A percentile compares a stretch with the other conserved stretches of the same genome.
Conservation (phyloP, 371 early-diverging fungal species). For the Mortierella sp. region DNA sequence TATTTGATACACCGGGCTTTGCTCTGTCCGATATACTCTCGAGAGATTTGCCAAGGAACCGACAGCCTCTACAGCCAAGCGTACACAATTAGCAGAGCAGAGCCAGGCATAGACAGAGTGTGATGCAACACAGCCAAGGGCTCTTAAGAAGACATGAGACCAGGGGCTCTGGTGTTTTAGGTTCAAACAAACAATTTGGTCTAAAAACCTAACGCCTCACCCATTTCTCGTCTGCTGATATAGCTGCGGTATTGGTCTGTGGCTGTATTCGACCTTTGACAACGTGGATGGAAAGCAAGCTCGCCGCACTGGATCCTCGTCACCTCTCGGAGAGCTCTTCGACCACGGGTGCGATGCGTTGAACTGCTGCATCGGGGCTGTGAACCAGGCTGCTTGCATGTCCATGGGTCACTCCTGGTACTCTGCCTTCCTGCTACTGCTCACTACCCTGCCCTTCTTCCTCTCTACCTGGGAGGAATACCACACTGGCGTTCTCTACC, state of each 20-base stretch:
- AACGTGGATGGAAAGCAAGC: slow-evolving; percentile 99
- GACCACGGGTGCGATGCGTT: slow-evolving; percentile 94
- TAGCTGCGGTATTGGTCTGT: slow-evolving; percentile 88
- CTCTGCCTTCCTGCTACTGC: slow-evolving; percentile 68
- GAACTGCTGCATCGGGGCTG: slow-evolving; percentile 85
- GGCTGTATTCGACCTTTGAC: slow-evolving; percentile 97
- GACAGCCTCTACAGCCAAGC: too few relatives aligned
- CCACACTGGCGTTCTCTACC: slow-evolving; percentile 92
- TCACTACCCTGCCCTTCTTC: slow-evolving; percentile 88
- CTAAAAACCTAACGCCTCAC: too few relatives aligned
- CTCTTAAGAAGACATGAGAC: too few relatives aligned
- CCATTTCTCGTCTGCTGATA: background rate
- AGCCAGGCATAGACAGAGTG: too few relatives aligned
- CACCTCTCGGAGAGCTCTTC: slow-evolving; percentile 97
- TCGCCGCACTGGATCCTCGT: slow-evolving; percentile 89
- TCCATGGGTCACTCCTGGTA: slow-evolving; percentile 82
- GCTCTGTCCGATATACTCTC: too few relatives aligned
- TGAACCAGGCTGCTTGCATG: slow-evolving; percentile 87
- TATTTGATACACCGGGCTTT: too few relatives aligned
- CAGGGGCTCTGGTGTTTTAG: too few relatives aligned
- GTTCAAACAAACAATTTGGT: too few relatives aligned
- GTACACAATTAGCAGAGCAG: too few relatives aligned
- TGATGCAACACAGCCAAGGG: too few relatives aligned
- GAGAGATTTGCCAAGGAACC: too few relatives aligned
- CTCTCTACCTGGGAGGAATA: slow-evolving; percentile 96